Evolutionary conservation across 2,329 filamentous ascomycete genomes (phyloP), one percentile per base, ranked within the genome.

Genomic region (Trichoderma asperellum): DNA sequence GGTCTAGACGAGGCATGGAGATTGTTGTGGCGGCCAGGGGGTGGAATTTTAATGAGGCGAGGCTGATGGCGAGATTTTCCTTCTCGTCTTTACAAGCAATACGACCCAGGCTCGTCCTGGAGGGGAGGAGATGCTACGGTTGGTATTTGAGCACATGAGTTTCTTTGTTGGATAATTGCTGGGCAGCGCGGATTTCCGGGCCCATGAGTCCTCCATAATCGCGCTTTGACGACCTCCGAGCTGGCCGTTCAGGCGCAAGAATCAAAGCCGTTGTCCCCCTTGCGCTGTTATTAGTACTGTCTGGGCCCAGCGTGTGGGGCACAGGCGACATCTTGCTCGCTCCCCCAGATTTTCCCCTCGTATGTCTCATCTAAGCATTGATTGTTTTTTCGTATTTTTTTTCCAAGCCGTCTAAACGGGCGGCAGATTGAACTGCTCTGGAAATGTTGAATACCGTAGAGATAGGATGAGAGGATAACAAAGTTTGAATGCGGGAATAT

Each of bases 331-430:
- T 56, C 35, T 21, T 35, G 40, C 27, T 29, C 53, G 27, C 37
- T 66, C 62, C 62, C 52, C 62, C 62, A 27, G 62, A 34, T 57
- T 65, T 58, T 66, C 40, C 29, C 40, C 35, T 66, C 62, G 62
- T 66, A 66, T 66, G 62, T 56, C 62, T 58, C 62, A 57, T 66
- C 62, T 66, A 43, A 66, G 52, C 62, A 12, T 66, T 57, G 37
- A 29, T 58, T 57, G 34, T 27, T 34, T 8, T 16, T 40, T 66
- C 62, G 62, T 66, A 66, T 66, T 58, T 47, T 43, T 6, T 40
- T 24, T 24, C 32, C 27, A 2, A 49, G 37, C 18, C 34, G 35
- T 16, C 40, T 43, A 43, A 43, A 40, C 34, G 40, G 21, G 27
- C 62, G 24, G 14, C 53, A 49, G 53, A 49, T 16, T 58, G 62